Conservation (phyloP, 163 green algal species). For the Chlamydomonas reinhardtii region DNA sequence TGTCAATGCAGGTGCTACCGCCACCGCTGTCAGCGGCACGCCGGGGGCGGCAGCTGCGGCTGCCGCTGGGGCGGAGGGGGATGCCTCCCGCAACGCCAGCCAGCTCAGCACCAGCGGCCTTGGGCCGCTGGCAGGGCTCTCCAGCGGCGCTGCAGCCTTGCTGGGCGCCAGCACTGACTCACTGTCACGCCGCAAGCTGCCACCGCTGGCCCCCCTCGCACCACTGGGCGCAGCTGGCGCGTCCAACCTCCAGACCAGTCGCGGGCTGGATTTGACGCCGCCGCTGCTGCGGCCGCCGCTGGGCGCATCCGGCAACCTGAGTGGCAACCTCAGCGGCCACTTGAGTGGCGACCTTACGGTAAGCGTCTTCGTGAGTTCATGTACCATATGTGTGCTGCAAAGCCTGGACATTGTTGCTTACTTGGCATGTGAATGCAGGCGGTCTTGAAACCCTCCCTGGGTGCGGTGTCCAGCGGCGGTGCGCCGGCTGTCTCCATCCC, state of each 20-base stretch:
- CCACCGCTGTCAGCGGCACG: no score
- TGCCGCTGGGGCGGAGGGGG: neutral
- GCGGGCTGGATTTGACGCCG: constrained; percentile 12
- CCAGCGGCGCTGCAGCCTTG: constrained; percentile 9
- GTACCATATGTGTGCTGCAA: no score
- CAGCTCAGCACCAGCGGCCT: constrained; percentile 41
- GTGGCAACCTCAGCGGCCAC: constrained; percentile 33
- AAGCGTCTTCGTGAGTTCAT: neutral
- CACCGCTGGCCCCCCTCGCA: neutral
- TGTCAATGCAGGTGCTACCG: no score
- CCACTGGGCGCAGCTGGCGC: neutral
- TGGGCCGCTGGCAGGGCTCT: constrained; percentile 15
- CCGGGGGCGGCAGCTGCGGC: neutral
- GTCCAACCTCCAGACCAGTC: neutral
- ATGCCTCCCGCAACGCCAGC: neutral
- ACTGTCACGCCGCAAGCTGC: constrained; percentile 17
- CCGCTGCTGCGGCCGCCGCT: constrained; percentile 8
- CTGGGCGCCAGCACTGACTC: constrained; percentile 6
- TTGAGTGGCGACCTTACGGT: constrained; percentile 39
- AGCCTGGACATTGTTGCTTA: no score
- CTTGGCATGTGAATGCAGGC: no score
- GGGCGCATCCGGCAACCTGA: neutral
- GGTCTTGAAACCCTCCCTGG: no score
- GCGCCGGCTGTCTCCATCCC: no score
- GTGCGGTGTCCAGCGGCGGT: no score